Evolutionary conservation across 1,284 basidiomycete species (phyloP), one percentile per base, ranked within the genome.

Genomic region (Albatrellus sp.): DNA sequence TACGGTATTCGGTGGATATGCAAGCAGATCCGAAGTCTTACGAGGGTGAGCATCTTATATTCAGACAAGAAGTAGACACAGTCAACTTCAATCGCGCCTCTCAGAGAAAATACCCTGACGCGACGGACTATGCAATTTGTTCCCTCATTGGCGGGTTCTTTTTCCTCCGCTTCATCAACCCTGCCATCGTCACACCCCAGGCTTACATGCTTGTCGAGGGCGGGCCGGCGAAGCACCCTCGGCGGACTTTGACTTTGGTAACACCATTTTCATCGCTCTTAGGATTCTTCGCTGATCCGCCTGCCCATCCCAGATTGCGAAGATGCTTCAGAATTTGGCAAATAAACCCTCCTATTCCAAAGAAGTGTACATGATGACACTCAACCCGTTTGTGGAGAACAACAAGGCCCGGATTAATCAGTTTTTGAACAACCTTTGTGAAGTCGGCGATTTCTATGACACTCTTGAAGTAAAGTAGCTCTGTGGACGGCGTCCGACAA

Each of bases 1-100:
- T 98, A 98, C 57, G 94, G 96, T 57, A 98, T 99, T 52, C 77
- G 96, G 52, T 99, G 96, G 96, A 98, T 98, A 58, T 98, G 96
- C 70, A 98, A 98, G 68, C 94, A 98, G 66, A 98, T 99, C 61
- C 75, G 91, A 52, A 92, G 89, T 67, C 65, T 98, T 59, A 97
- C 96, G 42, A 77, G 88, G 67, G 91, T 93, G 56, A 54, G 79
- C 64, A 37, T 43, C 48, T 42, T 33, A 42, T 33, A 28, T 37
- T 34, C 52, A 48, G 37, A 24, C 20, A 43, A 8, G 19, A 14
- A 13, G 39, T 30, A 50, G 39, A 52, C 34, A 20, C 36, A 39
- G 43, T 24, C n/a, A 32, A 33, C 32, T 37, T 46, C n/a, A 29
- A 13, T n/a, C 41, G 9, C n/a, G 2, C 30, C 9, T 16, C 34